Percentiles rank a stretch among this genome's conserved stretches.
Conservation (phyloP, 78 protist genomes). For the Emiliania huxleyi region DNA sequence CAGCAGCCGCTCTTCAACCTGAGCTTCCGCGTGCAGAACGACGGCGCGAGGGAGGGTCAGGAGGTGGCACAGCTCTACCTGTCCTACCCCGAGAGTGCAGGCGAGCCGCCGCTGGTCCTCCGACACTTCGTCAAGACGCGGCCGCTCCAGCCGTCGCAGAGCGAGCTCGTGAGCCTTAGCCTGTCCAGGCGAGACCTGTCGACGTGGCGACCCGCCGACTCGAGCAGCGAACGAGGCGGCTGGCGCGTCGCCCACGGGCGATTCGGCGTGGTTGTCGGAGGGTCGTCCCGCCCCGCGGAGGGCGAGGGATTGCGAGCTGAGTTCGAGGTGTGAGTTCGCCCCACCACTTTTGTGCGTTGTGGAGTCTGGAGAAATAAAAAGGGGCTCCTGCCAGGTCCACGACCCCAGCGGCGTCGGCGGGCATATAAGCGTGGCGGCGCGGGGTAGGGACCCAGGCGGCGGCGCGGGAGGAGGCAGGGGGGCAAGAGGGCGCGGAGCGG, state of each 20-base stretch:
- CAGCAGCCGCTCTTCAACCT: not conserved
- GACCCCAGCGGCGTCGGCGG: no score
- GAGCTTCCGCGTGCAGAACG: not conserved
- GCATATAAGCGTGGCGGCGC: no score
- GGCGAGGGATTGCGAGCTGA: no score
- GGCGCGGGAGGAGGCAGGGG: no score
- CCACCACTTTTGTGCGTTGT: no score
- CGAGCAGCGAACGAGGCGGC: no score
- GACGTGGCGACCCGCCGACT: not conserved
- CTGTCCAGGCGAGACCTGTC: not conserved
- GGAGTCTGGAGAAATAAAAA: no score
- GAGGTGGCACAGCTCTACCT: constrained; percentile 17
- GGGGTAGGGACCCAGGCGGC: no score
- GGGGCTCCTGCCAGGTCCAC: no score
- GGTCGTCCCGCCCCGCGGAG: not conserved
- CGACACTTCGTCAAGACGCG: not conserved
- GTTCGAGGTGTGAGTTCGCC: no score
- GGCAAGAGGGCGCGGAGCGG: no score
- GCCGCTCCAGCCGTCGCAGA: not conserved
- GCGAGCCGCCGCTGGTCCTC: not conserved
- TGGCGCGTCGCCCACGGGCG: not conserved
- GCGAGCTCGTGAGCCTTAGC: not conserved
- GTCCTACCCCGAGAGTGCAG: not conserved
- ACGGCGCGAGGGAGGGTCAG: not conserved
- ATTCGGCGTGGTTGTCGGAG: not conserved